Evolutionary conservation across 2,329 filamentous ascomycete genomes (phyloP).

Genomic region (Xylariaceae sp.): DNA sequence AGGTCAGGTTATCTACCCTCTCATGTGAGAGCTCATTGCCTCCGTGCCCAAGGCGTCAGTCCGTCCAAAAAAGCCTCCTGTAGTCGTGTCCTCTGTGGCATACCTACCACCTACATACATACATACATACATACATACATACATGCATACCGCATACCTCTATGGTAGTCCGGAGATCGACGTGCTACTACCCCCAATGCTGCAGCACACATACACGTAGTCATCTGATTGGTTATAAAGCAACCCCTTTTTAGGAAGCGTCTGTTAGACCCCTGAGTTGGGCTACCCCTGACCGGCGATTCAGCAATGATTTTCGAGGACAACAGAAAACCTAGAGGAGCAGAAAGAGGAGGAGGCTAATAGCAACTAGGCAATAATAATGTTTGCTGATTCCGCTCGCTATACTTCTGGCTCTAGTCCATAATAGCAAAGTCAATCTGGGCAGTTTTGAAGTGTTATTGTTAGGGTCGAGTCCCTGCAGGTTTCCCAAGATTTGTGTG

Average conservation of each 20-base stretch:
- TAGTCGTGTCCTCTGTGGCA: neutral
- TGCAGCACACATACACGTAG: neutral
- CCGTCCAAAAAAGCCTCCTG: no score
- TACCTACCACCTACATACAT: no score
- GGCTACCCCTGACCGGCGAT: slow-evolving; percentile 19
- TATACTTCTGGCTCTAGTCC: no score
- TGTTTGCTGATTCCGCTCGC: neutral
- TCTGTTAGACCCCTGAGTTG: neutral
- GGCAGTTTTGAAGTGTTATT: no score
- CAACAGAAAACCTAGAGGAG: neutral
- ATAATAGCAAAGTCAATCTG: no score
- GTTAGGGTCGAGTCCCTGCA: no score
- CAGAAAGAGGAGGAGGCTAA: slow-evolving; percentile 11
- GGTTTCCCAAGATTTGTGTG: no score
- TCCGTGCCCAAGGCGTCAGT: neutral
- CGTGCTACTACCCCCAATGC: neutral
- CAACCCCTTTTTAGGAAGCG: neutral
- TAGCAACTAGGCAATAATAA: slow-evolving; percentile 17
- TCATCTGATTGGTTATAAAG: neutral
- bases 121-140: no score
- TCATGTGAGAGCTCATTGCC: neutral
- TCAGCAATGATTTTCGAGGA: slow-evolving; percentile 10
- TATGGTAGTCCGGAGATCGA: neutral
- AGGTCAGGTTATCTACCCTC: no score
- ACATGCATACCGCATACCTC: no score